Conservation (phyloP, 2,329 filamentous ascomycete genomes). For the Alternaria sp. region DNA sequence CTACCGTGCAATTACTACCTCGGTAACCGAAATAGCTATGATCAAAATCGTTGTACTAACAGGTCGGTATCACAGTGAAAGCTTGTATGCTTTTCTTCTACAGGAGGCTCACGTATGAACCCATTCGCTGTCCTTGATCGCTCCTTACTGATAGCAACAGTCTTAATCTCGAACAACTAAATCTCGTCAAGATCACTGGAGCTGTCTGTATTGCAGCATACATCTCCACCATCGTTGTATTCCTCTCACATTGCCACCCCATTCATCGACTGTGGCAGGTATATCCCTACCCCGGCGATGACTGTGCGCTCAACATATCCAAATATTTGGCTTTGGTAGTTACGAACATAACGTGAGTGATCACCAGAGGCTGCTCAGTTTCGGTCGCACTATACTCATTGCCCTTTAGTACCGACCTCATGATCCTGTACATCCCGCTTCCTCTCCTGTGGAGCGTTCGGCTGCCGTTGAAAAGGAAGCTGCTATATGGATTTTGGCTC, state of each 20-base stretch:
- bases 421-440: slow-evolving; percentile 12
- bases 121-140: background rate
- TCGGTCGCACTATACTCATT: background rate
- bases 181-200: slow-evolving; percentile 17
- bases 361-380: background rate
- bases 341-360: slow-evolving; percentile 15
- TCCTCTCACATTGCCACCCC: slow-evolving; percentile 19
- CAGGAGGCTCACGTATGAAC: slow-evolving; percentile 18
- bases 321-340: slow-evolving; percentile 21
- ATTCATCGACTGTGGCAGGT: slow-evolving; percentile 21
- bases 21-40: background rate
- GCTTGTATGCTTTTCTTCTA: slow-evolving; percentile 25
- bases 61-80: slow-evolving; percentile 12
- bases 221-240: slow-evolving; percentile 16
- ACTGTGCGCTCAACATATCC: slow-evolving; percentile 21
- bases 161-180: slow-evolving; percentile 16
- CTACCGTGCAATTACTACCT: background rate
- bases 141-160: slow-evolving; percentile 7
- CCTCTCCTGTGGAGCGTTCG: slow-evolving; percentile 11
- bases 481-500: slow-evolving; percentile 5
- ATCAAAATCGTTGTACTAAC: background rate
- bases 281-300: slow-evolving; percentile 21
- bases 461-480: slow-evolving; percentile 5
- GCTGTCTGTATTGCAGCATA: slow-evolving; percentile 13
- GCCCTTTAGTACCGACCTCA: slow-evolving; percentile 6